phyloP scores from a whole-genome alignment of 2,329 filamentous ascomycete species.

The Aspergillus novofumigatus region DNA sequence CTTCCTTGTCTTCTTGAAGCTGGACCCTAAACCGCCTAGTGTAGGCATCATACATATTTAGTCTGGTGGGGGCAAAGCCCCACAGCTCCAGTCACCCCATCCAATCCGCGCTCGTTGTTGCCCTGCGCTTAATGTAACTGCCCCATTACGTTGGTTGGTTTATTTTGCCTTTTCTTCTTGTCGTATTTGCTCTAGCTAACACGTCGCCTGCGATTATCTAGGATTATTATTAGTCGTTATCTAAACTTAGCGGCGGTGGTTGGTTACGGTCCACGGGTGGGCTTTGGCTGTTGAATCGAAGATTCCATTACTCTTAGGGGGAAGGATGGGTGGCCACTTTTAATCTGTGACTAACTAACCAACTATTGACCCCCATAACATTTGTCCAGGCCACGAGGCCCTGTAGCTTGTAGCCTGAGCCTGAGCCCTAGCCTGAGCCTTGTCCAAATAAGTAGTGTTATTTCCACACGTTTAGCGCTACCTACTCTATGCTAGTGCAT shows the following conservation, averaged over 20 bases:
- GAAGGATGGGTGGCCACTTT: not conserved
- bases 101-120: not conserved
- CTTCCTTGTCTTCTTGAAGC: constrained; percentile 17
- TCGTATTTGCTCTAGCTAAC: not conserved
- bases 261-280: not conserved
- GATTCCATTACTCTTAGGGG: not conserved
- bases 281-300: not conserved
- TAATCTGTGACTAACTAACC: not conserved
- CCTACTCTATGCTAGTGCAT: not conserved
- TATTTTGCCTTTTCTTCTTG: not conserved
- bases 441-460: not conserved
- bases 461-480: not conserved
- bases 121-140: not conserved
- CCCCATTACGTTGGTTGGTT: not conserved
- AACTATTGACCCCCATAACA: too few relatives aligned
- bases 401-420: not conserved
- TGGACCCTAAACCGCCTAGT: constrained; percentile 14
- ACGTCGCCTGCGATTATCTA: not conserved
- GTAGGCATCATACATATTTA: constrained; percentile 20
- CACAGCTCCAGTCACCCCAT: not conserved
- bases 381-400: not conserved
- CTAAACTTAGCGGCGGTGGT: not conserved
- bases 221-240: not conserved
- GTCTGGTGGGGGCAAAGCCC: constrained; percentile 1
- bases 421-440: too few relatives aligned